A percentile compares a stretch with the other conserved stretches of the same genome.
Conservation (phyloP, 768 basidiomycete species). For the Lenzites betulinus region DNA sequence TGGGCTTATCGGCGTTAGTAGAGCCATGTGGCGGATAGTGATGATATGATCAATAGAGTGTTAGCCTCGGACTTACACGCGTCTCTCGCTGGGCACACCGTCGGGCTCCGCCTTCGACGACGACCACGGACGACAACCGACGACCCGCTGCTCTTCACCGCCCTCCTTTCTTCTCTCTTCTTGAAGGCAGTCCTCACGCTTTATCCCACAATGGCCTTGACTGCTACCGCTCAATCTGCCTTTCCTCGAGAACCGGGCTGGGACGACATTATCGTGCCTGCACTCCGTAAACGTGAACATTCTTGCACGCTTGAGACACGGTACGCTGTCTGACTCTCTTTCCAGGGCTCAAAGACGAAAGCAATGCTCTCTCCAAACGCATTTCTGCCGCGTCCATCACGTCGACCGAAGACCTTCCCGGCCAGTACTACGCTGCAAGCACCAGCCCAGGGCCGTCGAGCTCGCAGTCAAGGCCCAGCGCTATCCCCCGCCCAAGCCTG, state of each 20-base stretch:
- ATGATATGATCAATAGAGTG: not conserved
- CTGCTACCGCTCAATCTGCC: conserved; percentile 41
- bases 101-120: conserved; percentile 12
- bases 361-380: conserved; percentile 72
- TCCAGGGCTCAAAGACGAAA: conserved; percentile 79
- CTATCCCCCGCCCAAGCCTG: conserved; percentile 50
- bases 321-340: conserved; percentile 18
- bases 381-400: conserved; percentile 74
- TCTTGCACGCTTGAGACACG: conserved; percentile 9
- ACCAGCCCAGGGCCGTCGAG: conserved; percentile 15
- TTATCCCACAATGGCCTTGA: conserved; percentile 41
- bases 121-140: conserved; percentile 13
- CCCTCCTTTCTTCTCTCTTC: conserved; percentile 23
- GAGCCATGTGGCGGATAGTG: not conserved
- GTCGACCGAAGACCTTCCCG: conserved; percentile 48
- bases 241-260: conserved; percentile 53
- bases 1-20: not conserved
- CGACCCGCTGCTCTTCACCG: conserved; percentile 25
- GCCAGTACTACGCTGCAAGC: conserved; percentile 22
- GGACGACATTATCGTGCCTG: conserved; percentile 84
- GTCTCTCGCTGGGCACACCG: conserved; percentile 9
- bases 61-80: not conserved
- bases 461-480: conserved; percentile 38
- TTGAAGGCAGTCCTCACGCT: conserved; percentile 22
- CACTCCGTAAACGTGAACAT: conserved; percentile 71